Percentiles rank a stretch among this genome's conserved stretches.
Evolutionary conservation across 306 rosid species (phyloP).

Genomic region (Rosa chinensis): DNA sequence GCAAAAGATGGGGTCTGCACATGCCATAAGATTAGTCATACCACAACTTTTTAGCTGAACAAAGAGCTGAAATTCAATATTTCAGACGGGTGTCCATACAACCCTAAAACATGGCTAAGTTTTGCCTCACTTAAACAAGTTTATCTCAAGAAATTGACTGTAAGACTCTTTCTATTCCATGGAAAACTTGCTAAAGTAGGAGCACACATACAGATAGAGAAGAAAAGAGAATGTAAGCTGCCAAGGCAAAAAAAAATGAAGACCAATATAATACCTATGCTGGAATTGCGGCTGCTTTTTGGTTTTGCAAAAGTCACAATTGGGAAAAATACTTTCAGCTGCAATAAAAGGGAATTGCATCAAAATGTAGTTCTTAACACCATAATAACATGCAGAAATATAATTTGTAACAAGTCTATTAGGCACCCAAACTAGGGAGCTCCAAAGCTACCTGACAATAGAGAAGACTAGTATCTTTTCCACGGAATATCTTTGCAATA

Average conservation of each 20-base stretch:
- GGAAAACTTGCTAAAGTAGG: slow-evolving; percentile 13
- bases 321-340: slow-evolving; percentile 95
- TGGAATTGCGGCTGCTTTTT: slow-evolving; percentile 91
- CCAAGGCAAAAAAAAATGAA: slow-evolving; percentile 14
- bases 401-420: slow-evolving; percentile 6
- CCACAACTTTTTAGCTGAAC: neutral
- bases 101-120: neutral
- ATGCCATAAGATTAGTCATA: neutral
- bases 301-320: slow-evolving; percentile 90
- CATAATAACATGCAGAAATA: slow-evolving; percentile 5
- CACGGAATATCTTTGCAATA: slow-evolving; percentile 95
- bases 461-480: slow-evolving; percentile 91
- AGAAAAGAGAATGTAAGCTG: slow-evolving; percentile 15
- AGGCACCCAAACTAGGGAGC: slow-evolving; percentile 1
- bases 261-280: slow-evolving; percentile 61
- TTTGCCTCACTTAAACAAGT: neutral
- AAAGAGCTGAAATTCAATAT: neutral
- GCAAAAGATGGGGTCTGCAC: neutral
- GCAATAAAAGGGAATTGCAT: slow-evolving; percentile 33
- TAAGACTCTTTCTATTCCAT: neutral
- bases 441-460: slow-evolving; percentile 74
- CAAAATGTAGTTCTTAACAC: neutral
- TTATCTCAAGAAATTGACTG: neutral
- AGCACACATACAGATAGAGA: slow-evolving; percentile 9
- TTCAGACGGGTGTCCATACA: neutral